These are phyloP conservation scores for Epicoccum sorghinum DNA, from an alignment of 2,329 filamentous ascomycete genomes.

Conservation along the genomic window DNA sequence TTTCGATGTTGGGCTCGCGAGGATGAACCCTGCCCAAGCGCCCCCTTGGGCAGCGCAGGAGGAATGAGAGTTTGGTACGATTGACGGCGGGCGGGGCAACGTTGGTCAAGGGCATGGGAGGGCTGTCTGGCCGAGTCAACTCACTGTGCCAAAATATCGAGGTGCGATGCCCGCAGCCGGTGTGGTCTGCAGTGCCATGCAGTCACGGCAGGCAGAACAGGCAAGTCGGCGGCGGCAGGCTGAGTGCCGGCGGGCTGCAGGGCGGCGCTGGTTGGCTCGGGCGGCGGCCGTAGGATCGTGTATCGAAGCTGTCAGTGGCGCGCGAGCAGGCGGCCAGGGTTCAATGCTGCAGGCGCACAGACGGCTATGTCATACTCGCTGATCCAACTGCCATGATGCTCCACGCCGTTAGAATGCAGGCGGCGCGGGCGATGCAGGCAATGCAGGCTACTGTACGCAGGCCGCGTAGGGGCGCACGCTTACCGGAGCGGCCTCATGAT, in stretches of 20 bases:
- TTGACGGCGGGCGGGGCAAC: slow-evolving; percentile 7
- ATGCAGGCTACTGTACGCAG: no score
- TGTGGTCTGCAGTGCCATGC: neutral
- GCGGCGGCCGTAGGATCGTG: neutral
- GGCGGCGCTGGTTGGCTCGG: neutral
- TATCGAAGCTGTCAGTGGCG: slow-evolving; percentile 4
- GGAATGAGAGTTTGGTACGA: slow-evolving; percentile 11
- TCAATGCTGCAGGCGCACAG: neutral
- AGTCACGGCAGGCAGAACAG: no score
- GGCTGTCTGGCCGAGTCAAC: neutral
- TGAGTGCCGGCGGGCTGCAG: neutral
- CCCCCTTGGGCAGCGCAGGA: slow-evolving; percentile 8
- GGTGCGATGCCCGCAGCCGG: neutral
- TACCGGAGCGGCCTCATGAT: neutral
- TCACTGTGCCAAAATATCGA: neutral
- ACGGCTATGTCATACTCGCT: slow-evolving; percentile 2
- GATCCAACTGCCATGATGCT: slow-evolving; percentile 3
- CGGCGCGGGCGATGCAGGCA: neutral
- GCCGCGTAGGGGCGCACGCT: slow-evolving; percentile 5
- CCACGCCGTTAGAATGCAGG: slow-evolving; percentile 7
- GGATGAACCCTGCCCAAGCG: slow-evolving; percentile 3
- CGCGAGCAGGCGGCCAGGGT: neutral
- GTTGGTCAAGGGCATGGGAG: neutral
- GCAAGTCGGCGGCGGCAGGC: neutral
- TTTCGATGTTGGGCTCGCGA: slow-evolving; percentile 2